A percentile compares a stretch with the other conserved stretches of the same genome.
Evolutionary conservation across 345 rosid species (phyloP).

Genomic region (Corchorus capsularis): DNA sequence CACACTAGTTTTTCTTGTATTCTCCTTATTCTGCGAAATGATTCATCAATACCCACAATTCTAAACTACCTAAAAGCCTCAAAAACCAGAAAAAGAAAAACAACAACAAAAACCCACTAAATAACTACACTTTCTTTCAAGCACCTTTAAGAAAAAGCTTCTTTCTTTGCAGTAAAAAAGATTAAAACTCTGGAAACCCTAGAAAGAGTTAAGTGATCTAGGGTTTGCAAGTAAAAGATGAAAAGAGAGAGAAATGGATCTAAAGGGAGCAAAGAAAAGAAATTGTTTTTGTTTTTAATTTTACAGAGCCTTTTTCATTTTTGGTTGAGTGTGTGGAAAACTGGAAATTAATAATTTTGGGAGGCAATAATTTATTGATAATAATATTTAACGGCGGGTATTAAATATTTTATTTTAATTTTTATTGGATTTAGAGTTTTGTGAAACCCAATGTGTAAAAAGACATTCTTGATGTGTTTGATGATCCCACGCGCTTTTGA

Average conservation of each 20-base stretch:
- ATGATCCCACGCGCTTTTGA: slow-evolving; percentile 35
- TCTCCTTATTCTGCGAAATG: slow-evolving; percentile 9
- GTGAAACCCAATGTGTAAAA: slow-evolving; percentile 17
- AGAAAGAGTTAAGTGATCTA: slow-evolving; percentile 32
- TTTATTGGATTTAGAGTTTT: slow-evolving; percentile 13
- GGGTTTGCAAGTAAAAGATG: slow-evolving; percentile 27
- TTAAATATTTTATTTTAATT: not conserved
- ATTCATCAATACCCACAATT: not conserved
- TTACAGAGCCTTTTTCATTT: slow-evolving; percentile 15
- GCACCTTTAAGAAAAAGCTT: slow-evolving; percentile 13
- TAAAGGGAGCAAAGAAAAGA: slow-evolving; percentile 33
- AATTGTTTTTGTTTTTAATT: slow-evolving; percentile 19
- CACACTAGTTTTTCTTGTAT: slow-evolving; percentile 15
- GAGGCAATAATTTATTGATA: not conserved
- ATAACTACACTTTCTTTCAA: not conserved
- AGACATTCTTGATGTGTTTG: slow-evolving; percentile 43
- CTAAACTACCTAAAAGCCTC: slow-evolving; percentile 22
- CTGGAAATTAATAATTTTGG: not conserved
- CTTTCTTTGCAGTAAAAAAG: slow-evolving; percentile 7
- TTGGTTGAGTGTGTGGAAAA: not conserved
- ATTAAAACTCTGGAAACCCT: slow-evolving; percentile 17
- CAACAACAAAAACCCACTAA: slow-evolving; percentile 8
- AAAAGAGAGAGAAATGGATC: slow-evolving; percentile 40
- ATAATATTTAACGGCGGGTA: slow-evolving; percentile 2
- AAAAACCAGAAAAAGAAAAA: slow-evolving; percentile 20